These are phyloP conservation scores for Podila horticola DNA, from an alignment of 192 early-diverging fungal species.

Conservation along the genomic window DNA sequence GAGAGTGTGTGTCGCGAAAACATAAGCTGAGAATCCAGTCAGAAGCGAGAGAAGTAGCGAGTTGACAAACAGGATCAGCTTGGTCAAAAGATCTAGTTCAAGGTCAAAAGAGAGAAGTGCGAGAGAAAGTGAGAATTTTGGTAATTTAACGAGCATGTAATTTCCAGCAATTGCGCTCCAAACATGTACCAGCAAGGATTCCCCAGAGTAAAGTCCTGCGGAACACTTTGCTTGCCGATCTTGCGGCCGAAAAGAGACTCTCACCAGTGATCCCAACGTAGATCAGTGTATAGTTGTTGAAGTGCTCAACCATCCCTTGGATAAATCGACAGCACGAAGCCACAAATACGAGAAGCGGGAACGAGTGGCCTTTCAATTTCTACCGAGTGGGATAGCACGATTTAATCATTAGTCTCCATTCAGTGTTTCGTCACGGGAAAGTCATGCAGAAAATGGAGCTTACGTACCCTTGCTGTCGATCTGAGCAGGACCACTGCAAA, in stretches of 20 bases:
- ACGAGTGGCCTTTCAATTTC: constrained; percentile 38
- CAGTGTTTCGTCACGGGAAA: background rate
- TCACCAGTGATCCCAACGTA: constrained; percentile 77
- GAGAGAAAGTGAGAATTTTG: too few relatives aligned
- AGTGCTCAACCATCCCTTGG: constrained; percentile 57
- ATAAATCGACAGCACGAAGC: constrained; percentile 39
- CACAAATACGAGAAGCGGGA: constrained; percentile 55
- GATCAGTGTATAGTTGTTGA: constrained; percentile 77
- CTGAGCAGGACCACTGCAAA: constrained; percentile 55
- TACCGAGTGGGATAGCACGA: background rate
- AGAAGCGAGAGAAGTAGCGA: constrained; percentile 63
- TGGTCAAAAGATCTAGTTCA: constrained; percentile 59
- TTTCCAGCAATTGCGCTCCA: too few relatives aligned
- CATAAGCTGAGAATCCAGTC: constrained; percentile 66
- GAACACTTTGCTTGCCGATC: constrained; percentile 74
- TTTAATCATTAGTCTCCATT: background rate
- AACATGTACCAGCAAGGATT: constrained; percentile 56
- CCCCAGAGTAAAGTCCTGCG: constrained; percentile 77
- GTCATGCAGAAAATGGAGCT: background rate
- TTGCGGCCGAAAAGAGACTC: constrained; percentile 64
- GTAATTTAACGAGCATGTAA: too few relatives aligned
- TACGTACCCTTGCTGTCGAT: constrained; percentile 58
- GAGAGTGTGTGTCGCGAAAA: constrained; percentile 65
- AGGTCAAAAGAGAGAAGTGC: too few relatives aligned
- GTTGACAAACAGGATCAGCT: constrained; percentile 67